Percentiles rank a stretch among this genome's conserved stretches.
Evolutionary conservation across 805 yeast genomes (phyloP).

Genomic region (Schwanniomyces pseudopolymorphus): DNA sequence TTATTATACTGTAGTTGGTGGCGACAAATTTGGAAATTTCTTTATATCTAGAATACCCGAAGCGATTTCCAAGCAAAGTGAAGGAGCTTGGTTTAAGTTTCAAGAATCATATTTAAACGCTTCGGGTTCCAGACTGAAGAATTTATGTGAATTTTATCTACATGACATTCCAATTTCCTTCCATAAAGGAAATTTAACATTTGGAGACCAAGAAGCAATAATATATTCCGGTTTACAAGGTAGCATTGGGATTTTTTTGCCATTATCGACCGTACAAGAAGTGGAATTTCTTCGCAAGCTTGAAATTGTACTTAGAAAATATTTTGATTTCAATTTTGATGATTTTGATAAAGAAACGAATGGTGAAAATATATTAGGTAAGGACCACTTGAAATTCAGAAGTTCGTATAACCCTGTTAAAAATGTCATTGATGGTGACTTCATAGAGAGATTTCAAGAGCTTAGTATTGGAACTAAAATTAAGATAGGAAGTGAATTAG

Average conservation of each 20-base stretch:
- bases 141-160: constrained; percentile 57
- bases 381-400: constrained; percentile 67
- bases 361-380: constrained; percentile 49
- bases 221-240: constrained; percentile 82
- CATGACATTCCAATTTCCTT: constrained; percentile 73
- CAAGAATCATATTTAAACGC: constrained; percentile 46
- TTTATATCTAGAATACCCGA: constrained; percentile 63
- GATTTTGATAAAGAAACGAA: constrained; percentile 22
- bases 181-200: constrained; percentile 49
- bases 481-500: constrained; percentile 41
- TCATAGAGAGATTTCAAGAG: constrained; percentile 57
- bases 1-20: constrained; percentile 72
- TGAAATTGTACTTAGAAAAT: constrained; percentile 45
- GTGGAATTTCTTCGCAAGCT: constrained; percentile 55
- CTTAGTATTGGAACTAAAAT: constrained; percentile 34
- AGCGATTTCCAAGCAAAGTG: constrained; percentile 47
- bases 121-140: constrained; percentile 50
- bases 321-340: constrained; percentile 23
- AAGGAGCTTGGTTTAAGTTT: constrained; percentile 46
- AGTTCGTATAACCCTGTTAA: constrained; percentile 81
- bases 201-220: constrained; percentile 64
- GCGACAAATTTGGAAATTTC: constrained; percentile 85
- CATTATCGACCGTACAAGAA: constrained; percentile 64
- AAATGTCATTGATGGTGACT: constrained; percentile 84
- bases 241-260: constrained; percentile 69